These are phyloP conservation scores for Candida ascalaphidarum DNA, from an alignment of 805 yeast genomes.

Conservation along the genomic window DNA sequence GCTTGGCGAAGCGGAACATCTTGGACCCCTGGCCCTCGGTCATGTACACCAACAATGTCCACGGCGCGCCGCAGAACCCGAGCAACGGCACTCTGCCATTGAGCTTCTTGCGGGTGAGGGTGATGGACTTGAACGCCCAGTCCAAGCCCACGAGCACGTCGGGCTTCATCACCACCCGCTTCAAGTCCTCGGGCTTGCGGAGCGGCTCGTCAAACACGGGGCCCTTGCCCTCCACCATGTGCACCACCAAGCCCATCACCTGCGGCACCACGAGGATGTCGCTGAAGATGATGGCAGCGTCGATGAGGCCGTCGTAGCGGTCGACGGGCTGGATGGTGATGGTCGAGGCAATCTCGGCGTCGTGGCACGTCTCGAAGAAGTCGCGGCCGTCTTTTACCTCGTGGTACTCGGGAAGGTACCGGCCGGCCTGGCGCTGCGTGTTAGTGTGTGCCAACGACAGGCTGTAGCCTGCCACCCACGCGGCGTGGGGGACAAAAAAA, in stretches of 20 bases:
- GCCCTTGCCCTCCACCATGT: conserved; percentile 91
- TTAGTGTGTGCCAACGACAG: conserved; percentile 2
- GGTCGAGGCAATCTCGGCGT: conserved; percentile 87
- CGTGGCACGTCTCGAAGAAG: conserved; percentile 92
- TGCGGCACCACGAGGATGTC: conserved; percentile 96
- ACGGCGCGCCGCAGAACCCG: conserved; percentile 97
- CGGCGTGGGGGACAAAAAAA: neutral
- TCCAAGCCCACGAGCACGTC: conserved; percentile 72
- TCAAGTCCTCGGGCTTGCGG: conserved; percentile 62
- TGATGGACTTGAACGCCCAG: conserved; percentile 94
- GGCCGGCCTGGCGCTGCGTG: conserved; percentile 83
- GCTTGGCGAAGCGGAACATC: conserved; percentile 82
- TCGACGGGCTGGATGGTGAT: conserved; percentile 94
- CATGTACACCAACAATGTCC: conserved; percentile 96
- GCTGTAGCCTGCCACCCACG: neutral
- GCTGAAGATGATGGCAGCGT: conserved; percentile 94
- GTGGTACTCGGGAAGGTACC: conserved; percentile 88
- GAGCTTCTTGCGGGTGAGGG: conserved; percentile 78
- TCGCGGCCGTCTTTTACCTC: conserved; percentile 77
- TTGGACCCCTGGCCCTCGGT: conserved; percentile 95
- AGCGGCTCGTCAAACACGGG: conserved; percentile 89
- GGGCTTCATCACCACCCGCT: conserved; percentile 49
- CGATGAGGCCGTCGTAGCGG: conserved; percentile 81
- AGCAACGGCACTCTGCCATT: conserved; percentile 88
- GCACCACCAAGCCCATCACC: conserved; percentile 94